These are phyloP conservation scores for Wallacemonas rigidus DNA, from an alignment of 208 protist genomes.

Conservation along the genomic window DNA sequence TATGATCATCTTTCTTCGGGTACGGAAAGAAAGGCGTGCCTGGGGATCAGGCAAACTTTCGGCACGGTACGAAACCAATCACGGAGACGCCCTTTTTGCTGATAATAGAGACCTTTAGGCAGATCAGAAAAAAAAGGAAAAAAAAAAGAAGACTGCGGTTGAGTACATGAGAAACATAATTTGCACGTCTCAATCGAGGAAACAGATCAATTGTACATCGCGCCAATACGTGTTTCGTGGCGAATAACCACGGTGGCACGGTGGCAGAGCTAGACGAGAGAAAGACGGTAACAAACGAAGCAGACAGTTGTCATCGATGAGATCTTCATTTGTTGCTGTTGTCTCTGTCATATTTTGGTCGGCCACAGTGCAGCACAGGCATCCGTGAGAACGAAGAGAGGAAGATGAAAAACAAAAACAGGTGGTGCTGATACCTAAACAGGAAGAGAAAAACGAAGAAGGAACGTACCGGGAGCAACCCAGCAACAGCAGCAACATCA, in stretches of 20 bases:
- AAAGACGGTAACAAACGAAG: not conserved
- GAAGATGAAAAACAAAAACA: not conserved
- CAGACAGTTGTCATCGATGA: not conserved
- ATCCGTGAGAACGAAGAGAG: not conserved
- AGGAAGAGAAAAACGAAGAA: not conserved
- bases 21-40: too few relatives aligned
- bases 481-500: too few relatives aligned
- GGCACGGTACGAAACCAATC: too few relatives aligned
- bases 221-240: not conserved
- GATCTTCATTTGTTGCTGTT: not conserved
- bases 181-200: not conserved
- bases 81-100: too few relatives aligned
- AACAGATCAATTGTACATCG: not conserved
- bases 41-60: not conserved
- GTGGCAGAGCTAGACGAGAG: not conserved
- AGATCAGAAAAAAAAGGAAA: not conserved
- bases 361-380: too few relatives aligned
- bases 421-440: not conserved
- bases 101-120: too few relatives aligned
- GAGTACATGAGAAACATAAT: not conserved
- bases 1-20: too few relatives aligned
- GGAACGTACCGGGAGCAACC: not conserved
- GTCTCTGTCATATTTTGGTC: not conserved
- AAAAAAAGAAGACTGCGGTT: slow-evolving; percentile 11
- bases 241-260: not conserved